Evolutionary conservation across 2,329 filamentous ascomycete genomes (phyloP), one percentile per base, ranked within the genome.

Genomic region (Penicillium nordicum): DNA sequence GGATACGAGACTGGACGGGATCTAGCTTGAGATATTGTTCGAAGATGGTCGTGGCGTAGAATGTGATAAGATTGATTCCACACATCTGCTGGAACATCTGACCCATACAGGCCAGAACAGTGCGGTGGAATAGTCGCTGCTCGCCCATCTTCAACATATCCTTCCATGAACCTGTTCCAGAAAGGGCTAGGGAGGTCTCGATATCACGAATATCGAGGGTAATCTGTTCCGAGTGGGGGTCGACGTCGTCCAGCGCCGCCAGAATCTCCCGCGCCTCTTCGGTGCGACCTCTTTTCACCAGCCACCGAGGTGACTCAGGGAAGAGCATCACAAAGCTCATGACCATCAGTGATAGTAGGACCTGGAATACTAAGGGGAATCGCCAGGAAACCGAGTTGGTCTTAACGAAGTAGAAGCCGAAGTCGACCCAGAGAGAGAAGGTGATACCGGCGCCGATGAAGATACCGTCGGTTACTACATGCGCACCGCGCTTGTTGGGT

Each of bases 391-490:
- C 70, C 1, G 72, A 72, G 50, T 66, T 72, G 1, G 58, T 65
- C 32, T 65, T 69, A 50, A 74, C 69, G 36, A 74, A 72, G 50
- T 69, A 74, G 57, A 74, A 74, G 14, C 76, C 79, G 27, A 80
- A 73, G 55, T 80, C 77, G 55, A 81, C 76, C 78, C 78, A 81
- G 5, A 78, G 72, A 47, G 79, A 73, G 21, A 79, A 67, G 0
- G 76, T 69, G 51, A 79, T 78, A 25, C 78, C 79, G 1, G 74
- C 63, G 37, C 72, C 72, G 54, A 80, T 78, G 63, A 80, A 79
- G 55, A 78, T 74, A 11, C 78, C 77, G 42, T 80, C 78, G 3
- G 81, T 78, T 21, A 80, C 80, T 40, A 84, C 78, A 25, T 81
- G 63, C 0, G 38, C 55, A 9, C 44, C 59, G 18, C 46, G 49